phyloP scores from a whole-genome alignment of 2,329 filamentous ascomycete species.

The Malbranchea zuffiana region DNA sequence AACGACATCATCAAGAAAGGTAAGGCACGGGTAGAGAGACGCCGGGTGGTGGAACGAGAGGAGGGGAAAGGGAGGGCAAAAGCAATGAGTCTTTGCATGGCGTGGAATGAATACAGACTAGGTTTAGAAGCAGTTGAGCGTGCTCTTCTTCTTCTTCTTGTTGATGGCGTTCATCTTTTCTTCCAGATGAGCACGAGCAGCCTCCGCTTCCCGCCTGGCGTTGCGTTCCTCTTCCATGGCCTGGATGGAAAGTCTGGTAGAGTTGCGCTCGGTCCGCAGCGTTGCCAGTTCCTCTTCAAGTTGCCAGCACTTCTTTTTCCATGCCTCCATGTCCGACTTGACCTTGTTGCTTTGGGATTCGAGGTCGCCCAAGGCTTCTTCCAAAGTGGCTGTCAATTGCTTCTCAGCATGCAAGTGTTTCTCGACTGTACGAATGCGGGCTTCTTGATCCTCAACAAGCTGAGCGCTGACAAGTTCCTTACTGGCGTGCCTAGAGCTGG shows the following conservation, averaged over 20 bases:
- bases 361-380: conserved; percentile 89
- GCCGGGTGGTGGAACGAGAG: conserved; percentile 12
- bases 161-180: conserved; percentile 88
- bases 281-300: conserved; percentile 53
- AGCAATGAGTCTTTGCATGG: not conserved
- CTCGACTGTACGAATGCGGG: conserved; percentile 88
- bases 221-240: conserved; percentile 94
- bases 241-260: conserved; percentile 58
- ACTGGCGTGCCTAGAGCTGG: conserved; percentile 62
- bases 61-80: conserved; percentile 8
- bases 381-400: conserved; percentile 85
- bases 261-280: conserved; percentile 49
- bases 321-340: conserved; percentile 78
- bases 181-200: conserved; percentile 77
- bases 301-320: conserved; percentile 72
- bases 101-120: not conserved
- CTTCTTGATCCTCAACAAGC: conserved; percentile 89
- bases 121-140: conserved; percentile 87
- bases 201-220: conserved; percentile 81
- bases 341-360: conserved; percentile 86
- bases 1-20: conserved; percentile 15
- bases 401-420: conserved; percentile 94
- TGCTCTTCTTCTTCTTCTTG: conserved; percentile 89
- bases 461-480: conserved; percentile 71
- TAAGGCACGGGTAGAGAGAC: not conserved